phyloP scores from a whole-genome alignment of 2,329 filamentous ascomycete genomes.

The Pestalotiopsis sp. region DNA sequence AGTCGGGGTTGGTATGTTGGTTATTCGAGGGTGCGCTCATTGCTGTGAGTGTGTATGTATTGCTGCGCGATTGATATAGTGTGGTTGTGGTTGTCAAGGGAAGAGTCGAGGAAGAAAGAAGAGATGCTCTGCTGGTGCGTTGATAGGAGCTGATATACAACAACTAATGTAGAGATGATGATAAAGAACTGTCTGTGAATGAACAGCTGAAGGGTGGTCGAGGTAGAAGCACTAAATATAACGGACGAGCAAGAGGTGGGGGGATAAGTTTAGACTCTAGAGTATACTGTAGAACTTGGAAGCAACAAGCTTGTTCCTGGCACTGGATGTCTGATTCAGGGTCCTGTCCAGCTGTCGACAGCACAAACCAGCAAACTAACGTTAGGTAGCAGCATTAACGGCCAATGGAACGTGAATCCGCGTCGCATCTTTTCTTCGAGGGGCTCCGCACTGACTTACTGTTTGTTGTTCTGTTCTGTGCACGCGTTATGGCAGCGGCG shows the following conservation, averaged over 20 bases:
- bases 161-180: no score
- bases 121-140: background rate
- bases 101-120: background rate
- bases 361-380: background rate
- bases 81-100: background rate
- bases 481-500: slow-evolving; percentile 6
- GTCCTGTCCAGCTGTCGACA: no score
- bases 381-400: background rate
- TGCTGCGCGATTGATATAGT: background rate
- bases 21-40: slow-evolving; percentile 12
- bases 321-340: background rate
- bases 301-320: slow-evolving; percentile 4
- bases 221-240: background rate
- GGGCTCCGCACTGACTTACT: slow-evolving; percentile 2
- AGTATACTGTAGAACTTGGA: background rate
- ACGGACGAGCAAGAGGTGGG: background rate
- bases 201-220: no score
- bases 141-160: no score
- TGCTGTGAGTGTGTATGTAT: background rate
- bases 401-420: background rate
- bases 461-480: background rate
- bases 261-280: background rate
- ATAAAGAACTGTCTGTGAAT: no score
- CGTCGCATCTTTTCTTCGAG: background rate
- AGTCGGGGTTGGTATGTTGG: slow-evolving; percentile 8